Evolutionary conservation across 441 rosid species (phyloP).

Genomic region (Gossypium davidsonii): DNA sequence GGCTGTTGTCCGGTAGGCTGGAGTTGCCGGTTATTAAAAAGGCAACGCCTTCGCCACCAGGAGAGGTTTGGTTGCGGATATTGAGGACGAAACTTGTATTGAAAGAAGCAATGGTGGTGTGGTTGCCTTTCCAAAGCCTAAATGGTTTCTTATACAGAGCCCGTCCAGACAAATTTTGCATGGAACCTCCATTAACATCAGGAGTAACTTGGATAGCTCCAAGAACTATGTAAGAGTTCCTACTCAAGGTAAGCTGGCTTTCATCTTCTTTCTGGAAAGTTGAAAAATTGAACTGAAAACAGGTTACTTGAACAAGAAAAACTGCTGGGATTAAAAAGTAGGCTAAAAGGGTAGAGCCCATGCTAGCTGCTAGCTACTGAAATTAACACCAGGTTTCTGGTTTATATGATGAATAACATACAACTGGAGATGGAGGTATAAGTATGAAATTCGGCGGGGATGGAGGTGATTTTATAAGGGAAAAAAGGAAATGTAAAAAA

Average conservation of each 20-base stretch:
- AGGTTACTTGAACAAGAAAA: neutral
- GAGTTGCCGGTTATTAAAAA: constrained; percentile 34
- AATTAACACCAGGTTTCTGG: neutral
- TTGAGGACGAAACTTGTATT: constrained; percentile 50
- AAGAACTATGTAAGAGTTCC: constrained; percentile 12
- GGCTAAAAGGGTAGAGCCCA: neutral
- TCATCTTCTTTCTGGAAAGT: constrained; percentile 10
- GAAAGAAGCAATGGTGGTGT: constrained; percentile 29
- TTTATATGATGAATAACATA: neutral
- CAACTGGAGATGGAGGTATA: neutral
- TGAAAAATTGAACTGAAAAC: constrained; percentile 28
- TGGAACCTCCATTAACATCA: constrained; percentile 23
- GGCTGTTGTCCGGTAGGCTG: constrained; percentile 30
- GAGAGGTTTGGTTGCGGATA: constrained; percentile 25
- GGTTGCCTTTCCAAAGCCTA: constrained; percentile 31
- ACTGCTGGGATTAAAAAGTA: neutral
- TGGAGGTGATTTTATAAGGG: neutral
- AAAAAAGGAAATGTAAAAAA: neutral
- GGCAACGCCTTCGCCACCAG: constrained; percentile 68
- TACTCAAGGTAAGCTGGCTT: neutral
- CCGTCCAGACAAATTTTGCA: constrained; percentile 31
- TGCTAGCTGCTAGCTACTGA: neutral
- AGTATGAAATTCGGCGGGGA: too few species aligned
- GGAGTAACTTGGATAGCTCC: constrained; percentile 57
- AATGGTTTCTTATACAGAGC: constrained; percentile 26